phyloP scores from a whole-genome alignment of 2,329 filamentous ascomycete genomes.

The Stemphylium lycopersici region DNA sequence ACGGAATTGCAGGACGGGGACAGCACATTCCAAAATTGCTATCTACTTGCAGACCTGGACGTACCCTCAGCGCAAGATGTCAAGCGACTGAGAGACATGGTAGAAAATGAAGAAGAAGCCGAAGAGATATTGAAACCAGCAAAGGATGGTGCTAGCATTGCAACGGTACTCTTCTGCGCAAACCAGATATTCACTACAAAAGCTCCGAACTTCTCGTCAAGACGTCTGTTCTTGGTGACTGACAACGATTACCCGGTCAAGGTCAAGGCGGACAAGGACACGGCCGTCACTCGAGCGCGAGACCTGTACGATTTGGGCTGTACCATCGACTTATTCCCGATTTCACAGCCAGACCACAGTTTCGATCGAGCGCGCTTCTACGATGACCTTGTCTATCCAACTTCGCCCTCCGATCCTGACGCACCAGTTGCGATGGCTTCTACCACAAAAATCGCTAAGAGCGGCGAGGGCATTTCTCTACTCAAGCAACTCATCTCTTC shows the following conservation, averaged over 20 bases:
- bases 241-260: slow-evolving; percentile 83
- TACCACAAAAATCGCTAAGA: slow-evolving; percentile 68
- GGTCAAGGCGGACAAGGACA: slow-evolving; percentile 74
- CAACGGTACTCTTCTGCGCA: slow-evolving; percentile 89
- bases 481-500: slow-evolving; percentile 82
- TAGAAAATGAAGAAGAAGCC: slow-evolving; percentile 77
- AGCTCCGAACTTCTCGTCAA: slow-evolving; percentile 90
- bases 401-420: slow-evolving; percentile 69
- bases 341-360: slow-evolving; percentile 70
- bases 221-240: slow-evolving; percentile 93
- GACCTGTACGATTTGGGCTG: slow-evolving; percentile 95
- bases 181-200: slow-evolving; percentile 97
- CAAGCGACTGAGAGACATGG: slow-evolving; percentile 74
- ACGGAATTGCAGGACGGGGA: slow-evolving; percentile 59
- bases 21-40: slow-evolving; percentile 84
- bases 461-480: slow-evolving; percentile 76
- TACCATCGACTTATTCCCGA: slow-evolving; percentile 89
- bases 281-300: slow-evolving; percentile 85
- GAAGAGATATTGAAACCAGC: slow-evolving; percentile 73
- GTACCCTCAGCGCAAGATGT: slow-evolving; percentile 87
- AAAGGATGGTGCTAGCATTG: slow-evolving; percentile 75
- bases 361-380: slow-evolving; percentile 91
- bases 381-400: slow-evolving; percentile 91
- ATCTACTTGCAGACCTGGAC: slow-evolving; percentile 86
- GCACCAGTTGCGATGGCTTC: slow-evolving; percentile 61